Percentiles rank a stretch among this genome's conserved stretches.
Conservation (phyloP, 1,284 basidiomycete genomes). For the Boletellus sp. region DNA sequence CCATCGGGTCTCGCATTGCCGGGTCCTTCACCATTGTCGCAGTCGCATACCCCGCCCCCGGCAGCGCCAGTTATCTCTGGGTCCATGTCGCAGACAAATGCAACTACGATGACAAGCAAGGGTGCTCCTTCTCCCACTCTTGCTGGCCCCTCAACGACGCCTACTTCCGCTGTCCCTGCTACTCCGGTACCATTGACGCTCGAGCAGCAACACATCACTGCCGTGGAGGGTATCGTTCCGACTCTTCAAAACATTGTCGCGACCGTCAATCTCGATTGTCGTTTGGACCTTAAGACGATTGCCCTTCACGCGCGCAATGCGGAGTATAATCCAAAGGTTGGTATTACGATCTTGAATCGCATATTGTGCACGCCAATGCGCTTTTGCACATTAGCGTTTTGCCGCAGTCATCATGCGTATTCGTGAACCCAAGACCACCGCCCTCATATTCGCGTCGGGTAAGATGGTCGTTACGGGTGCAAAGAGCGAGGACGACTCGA, state of each 20-base stretch:
- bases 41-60: constrained; percentile 37
- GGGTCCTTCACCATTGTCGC: constrained; percentile 35
- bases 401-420: constrained; percentile 99
- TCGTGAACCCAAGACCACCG: constrained; percentile 98
- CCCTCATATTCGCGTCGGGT: constrained; percentile 98
- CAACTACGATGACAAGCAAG: constrained; percentile 26
- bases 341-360: constrained; percentile 46
- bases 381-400: constrained; percentile 84
- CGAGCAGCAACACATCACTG: constrained; percentile 88
- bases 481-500: constrained; percentile 97
- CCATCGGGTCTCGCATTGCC: constrained; percentile 44
- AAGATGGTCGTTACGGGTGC: constrained; percentile 99
- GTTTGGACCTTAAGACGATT: constrained; percentile 97
- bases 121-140: constrained; percentile 30
- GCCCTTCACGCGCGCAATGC: constrained; percentile 97
- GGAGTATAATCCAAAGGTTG: constrained; percentile 99
- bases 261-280: constrained; percentile 96
- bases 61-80: constrained; percentile 22
- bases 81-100: constrained; percentile 28
- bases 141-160: constrained; percentile 52
- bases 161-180: constrained; percentile 45
- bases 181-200: constrained; percentile 73
- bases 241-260: constrained; percentile 98
- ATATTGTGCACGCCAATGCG: constrained; percentile 56
- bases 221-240: constrained; percentile 91